phyloP scores from a whole-genome alignment of 495 filamentous ascomycete species.

The Endocarpon pusillum region DNA sequence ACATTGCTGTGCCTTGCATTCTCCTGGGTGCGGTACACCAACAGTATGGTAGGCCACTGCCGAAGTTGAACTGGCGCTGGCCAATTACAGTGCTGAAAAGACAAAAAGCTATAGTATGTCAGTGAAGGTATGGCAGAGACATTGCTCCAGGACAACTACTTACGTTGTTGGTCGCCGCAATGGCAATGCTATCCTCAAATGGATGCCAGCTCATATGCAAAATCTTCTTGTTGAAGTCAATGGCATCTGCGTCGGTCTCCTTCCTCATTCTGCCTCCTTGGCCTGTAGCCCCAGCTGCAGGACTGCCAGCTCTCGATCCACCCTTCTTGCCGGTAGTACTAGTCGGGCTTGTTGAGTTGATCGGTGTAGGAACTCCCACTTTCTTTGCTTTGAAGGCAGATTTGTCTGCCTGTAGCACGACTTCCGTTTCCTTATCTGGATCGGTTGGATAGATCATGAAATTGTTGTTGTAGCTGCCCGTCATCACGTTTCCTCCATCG shows the following conservation, averaged over 20 bases:
- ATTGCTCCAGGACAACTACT: slow-evolving; percentile 31
- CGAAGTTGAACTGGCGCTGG: too few relatives aligned
- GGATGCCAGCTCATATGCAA: slow-evolving; percentile 99
- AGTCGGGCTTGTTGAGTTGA: slow-evolving; percentile 65
- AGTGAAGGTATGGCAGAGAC: neutral
- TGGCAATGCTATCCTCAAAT: slow-evolving; percentile 97
- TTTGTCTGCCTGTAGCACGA: slow-evolving; percentile 95
- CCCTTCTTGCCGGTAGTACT: slow-evolving; percentile 61
- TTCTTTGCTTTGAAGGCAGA: slow-evolving; percentile 99
- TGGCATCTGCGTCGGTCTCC: slow-evolving; percentile 98
- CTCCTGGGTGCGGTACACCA: too few relatives aligned
- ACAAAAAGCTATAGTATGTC: slow-evolving; percentile 57
- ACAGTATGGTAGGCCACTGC: too few relatives aligned
- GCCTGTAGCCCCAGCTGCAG: slow-evolving; percentile 67
- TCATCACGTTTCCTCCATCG: slow-evolving; percentile 98
- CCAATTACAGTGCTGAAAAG: slow-evolving; percentile 94
- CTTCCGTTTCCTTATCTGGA: slow-evolving; percentile 86
- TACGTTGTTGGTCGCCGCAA: slow-evolving; percentile 98
- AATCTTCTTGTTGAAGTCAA: slow-evolving; percentile 99
- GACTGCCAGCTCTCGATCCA: slow-evolving; percentile 73
- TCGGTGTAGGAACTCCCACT: slow-evolving; percentile 92
- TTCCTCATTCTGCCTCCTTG: slow-evolving; percentile 93
- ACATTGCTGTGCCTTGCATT: too few relatives aligned
- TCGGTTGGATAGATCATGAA: slow-evolving; percentile 99
- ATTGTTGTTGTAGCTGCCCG: slow-evolving; percentile 99